These are phyloP conservation scores for Cornus controversa DNA, from an alignment of 148 eudicot genomes.

Conservation along the genomic window DNA sequence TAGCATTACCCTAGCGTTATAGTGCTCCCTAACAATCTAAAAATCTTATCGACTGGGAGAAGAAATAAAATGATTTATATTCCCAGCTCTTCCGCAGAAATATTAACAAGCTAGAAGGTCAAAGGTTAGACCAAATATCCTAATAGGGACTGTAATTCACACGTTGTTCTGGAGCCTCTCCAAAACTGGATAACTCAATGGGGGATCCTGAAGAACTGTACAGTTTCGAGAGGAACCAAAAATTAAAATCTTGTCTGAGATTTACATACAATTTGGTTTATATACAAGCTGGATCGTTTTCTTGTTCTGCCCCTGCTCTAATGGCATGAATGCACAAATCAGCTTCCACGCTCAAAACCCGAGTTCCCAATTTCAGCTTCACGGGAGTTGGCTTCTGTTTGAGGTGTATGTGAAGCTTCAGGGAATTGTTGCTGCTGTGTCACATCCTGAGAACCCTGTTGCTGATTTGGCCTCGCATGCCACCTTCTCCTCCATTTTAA, in stretches of 20 bases:
- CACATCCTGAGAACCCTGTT: constrained; percentile 20
- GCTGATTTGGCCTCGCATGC: constrained; percentile 29
- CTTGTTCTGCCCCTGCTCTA: not conserved
- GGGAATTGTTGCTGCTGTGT: constrained; percentile 22
- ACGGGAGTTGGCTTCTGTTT: constrained; percentile 11
- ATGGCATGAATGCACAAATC: not conserved
- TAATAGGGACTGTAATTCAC: too few relatives aligned
- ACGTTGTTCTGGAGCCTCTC: too few relatives aligned
- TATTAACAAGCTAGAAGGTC: not conserved
- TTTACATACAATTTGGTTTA: not conserved
- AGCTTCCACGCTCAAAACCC: constrained; percentile 5
- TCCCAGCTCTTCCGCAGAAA: not conserved
- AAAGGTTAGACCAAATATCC: not conserved
- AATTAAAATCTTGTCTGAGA: not conserved
- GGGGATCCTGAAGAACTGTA: not conserved
- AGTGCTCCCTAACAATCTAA: not conserved
- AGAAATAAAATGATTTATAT: not conserved
- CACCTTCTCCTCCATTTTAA: constrained; percentile 38
- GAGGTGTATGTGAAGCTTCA: constrained; percentile 15
- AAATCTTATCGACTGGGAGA: not conserved
- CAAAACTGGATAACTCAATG: not conserved
- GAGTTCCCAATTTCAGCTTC: constrained; percentile 11
- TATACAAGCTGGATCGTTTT: not conserved
- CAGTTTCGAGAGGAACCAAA: not conserved
- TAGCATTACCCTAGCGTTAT: too few relatives aligned